Conservation (phyloP, 768 basidiomycete species). For the Tulasnella sp. region DNA sequence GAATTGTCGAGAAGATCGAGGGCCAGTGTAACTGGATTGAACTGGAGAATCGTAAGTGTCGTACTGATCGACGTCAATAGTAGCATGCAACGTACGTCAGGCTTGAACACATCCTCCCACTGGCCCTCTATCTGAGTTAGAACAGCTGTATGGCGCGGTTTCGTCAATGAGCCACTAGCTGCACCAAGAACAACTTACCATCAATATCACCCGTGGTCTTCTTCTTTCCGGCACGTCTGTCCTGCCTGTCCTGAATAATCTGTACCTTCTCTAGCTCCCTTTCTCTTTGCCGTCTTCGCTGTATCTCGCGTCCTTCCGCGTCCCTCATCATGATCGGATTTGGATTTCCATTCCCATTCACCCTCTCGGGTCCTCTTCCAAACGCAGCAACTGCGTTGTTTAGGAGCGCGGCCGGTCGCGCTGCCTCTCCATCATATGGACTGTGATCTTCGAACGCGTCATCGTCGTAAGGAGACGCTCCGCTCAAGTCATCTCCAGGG, state of each 20-base stretch:
- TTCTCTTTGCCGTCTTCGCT: conserved; percentile 49
- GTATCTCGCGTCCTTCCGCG: conserved; percentile 49
- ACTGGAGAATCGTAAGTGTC: conserved; percentile 36
- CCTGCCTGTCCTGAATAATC: conserved; percentile 60
- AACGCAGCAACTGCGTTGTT: conserved; percentile 53
- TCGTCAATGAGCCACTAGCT: too few relatives aligned
- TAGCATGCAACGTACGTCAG: conserved; percentile 46
- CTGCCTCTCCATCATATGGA: neutral
- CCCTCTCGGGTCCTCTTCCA: conserved; percentile 50
- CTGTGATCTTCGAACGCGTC: neutral
- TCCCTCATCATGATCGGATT: conserved; percentile 28
- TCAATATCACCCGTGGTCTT: conserved; percentile 73
- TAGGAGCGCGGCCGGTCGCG: neutral
- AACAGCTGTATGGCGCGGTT: conserved; percentile 42
- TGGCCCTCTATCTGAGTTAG: conserved; percentile 78
- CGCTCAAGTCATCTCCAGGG: too few relatives aligned
- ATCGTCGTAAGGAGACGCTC: too few relatives aligned
- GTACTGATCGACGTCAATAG: neutral
- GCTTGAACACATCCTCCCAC: conserved; percentile 80
- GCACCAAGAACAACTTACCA: conserved; percentile 51
- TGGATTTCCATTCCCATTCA: conserved; percentile 16
- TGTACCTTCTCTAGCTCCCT: conserved; percentile 52
- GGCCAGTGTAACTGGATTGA: conserved; percentile 90
- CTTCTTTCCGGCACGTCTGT: conserved; percentile 42
- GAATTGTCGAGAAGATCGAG: conserved; percentile 76